A percentile compares a stretch with the other conserved stretches of the same genome.
Evolutionary conservation across 2,329 filamentous ascomycete genomes (phyloP).

Genomic region (Penicillium janthinellum): DNA sequence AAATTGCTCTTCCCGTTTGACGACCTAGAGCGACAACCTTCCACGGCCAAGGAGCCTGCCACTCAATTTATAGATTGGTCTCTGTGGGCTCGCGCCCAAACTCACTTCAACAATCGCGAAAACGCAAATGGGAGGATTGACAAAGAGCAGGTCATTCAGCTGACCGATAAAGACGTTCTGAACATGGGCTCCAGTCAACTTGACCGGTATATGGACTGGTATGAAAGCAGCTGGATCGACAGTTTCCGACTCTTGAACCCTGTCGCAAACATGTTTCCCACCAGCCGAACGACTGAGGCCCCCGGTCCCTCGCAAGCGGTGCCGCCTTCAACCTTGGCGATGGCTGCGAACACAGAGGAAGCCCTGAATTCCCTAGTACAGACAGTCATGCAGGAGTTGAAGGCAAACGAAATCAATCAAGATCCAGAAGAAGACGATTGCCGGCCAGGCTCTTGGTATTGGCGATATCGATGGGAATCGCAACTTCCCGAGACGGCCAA

Average conservation of each 20-base stretch:
- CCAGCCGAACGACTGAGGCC: conserved; percentile 23
- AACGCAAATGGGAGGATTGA: conserved; percentile 39
- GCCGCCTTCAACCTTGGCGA: conserved; percentile 5
- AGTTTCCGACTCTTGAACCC: conserved; percentile 32
- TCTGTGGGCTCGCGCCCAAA: conserved; percentile 63
- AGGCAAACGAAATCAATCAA: conserved; percentile 41
- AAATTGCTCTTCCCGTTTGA: conserved; percentile 82
- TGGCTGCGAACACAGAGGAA: conserved; percentile 27
- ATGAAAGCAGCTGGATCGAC: conserved; percentile 63
- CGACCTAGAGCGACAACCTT: conserved; percentile 53
- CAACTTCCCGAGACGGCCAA: conserved; percentile 51
- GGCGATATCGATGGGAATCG: conserved; percentile 49
- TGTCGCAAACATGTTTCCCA: conserved; percentile 49
- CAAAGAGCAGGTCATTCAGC: conserved; percentile 53
- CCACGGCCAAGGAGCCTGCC: conserved; percentile 57
- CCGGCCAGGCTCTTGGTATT: conserved; percentile 55
- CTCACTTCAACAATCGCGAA: conserved; percentile 38
- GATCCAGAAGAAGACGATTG: conserved; percentile 37
- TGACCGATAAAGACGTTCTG: conserved; percentile 65
- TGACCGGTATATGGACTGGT: conserved; percentile 80
- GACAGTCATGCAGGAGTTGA: conserved; percentile 47
- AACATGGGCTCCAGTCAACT: conserved; percentile 63
- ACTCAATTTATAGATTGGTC: conserved; percentile 70
- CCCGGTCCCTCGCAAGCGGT: conserved; percentile 14
- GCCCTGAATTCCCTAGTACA: conserved; percentile 43